A percentile compares a stretch with the other conserved stretches of the same genome.
Evolutionary conservation across 768 basidiomycete species (phyloP).

Genomic region (Pulveroboletus frians): DNA sequence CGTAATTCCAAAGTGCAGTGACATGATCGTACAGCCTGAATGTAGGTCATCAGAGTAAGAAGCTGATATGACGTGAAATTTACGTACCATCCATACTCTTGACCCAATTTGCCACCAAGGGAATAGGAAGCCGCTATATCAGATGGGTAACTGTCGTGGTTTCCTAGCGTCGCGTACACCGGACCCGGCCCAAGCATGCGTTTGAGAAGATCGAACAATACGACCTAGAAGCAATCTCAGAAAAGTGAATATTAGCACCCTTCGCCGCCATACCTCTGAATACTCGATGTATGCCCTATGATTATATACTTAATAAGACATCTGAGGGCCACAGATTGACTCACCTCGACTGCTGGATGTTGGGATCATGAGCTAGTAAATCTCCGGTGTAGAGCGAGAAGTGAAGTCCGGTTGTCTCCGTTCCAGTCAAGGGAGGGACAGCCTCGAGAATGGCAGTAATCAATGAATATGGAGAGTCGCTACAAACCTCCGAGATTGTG

Average conservation of each 20-base stretch:
- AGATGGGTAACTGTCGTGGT: constrained; percentile 65
- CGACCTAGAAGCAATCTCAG: constrained; percentile 37
- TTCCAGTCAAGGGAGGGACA: constrained; percentile 62
- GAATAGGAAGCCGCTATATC: constrained; percentile 58
- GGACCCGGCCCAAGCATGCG: constrained; percentile 57
- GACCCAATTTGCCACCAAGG: constrained; percentile 47
- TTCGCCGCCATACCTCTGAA: constrained; percentile 44
- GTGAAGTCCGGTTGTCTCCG: constrained; percentile 54
- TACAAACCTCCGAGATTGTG: constrained; percentile 13
- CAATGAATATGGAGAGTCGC: constrained; percentile 63
- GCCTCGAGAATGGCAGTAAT: constrained; percentile 56
- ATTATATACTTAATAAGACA: not conserved
- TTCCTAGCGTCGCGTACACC: constrained; percentile 72
- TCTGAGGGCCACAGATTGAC: constrained; percentile 7
- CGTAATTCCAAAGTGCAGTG: constrained; percentile 62
- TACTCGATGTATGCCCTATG: constrained; percentile 55
- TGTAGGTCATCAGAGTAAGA: not conserved
- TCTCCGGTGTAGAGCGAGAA: constrained; percentile 72
- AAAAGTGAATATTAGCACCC: not conserved
- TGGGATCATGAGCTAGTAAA: constrained; percentile 65
- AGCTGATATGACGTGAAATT: not conserved
- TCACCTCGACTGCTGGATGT: constrained; percentile 57
- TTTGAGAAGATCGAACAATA: constrained; percentile 65
- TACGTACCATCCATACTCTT: constrained; percentile 61
- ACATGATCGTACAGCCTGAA: constrained; percentile 75